Conservation (phyloP, 495 filamentous ascomycete species). For the Saxispiralis lemnorum region DNA sequence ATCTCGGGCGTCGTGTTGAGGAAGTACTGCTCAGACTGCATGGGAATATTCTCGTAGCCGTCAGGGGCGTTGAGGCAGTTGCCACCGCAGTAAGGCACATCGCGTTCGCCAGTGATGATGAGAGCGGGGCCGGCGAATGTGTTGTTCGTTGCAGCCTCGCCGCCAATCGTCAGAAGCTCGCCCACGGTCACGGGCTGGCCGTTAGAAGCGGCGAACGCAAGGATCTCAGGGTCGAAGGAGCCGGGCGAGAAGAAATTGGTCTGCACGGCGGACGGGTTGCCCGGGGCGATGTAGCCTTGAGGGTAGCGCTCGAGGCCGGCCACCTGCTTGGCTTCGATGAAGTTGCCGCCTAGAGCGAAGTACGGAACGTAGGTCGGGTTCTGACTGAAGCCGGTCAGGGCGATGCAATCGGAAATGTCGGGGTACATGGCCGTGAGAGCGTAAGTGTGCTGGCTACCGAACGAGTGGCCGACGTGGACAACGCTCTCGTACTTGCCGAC, state of each 20-base stretch:
- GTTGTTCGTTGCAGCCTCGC: constrained; percentile 7
- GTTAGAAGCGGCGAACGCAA: constrained; percentile 16
- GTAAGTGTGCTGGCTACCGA: constrained; percentile 32
- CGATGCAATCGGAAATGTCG: constrained; percentile 34
- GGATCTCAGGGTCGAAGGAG: constrained; percentile 30
- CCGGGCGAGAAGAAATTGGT: constrained; percentile 30
- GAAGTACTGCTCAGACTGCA: constrained; percentile 3
- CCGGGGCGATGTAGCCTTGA: constrained; percentile 30
- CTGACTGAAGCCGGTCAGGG: constrained; percentile 40
- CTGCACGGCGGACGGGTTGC: constrained; percentile 8
- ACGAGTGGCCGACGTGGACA: constrained; percentile 40
- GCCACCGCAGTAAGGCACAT: constrained; percentile 19
- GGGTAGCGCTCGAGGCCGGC: constrained; percentile 20
- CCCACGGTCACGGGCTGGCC: constrained; percentile 17
- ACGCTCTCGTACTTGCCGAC: constrained; percentile 29
- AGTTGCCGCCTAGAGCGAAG: constrained; percentile 30
- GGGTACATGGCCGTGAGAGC: constrained; percentile 32
- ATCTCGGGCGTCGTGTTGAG: constrained; percentile 6
- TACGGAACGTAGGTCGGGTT: constrained; percentile 21
- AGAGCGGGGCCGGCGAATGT: constrained; percentile 13
- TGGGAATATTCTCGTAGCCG: constrained; percentile 8
- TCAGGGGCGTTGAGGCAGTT: constrained; percentile 15
- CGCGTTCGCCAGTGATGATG: constrained; percentile 17
- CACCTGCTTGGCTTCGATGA: constrained; percentile 30
- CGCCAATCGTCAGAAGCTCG: constrained; percentile 18